Evolutionary conservation across 306 rosid genomes (phyloP).

Genomic region (peach (Prunus persica)): DNA sequence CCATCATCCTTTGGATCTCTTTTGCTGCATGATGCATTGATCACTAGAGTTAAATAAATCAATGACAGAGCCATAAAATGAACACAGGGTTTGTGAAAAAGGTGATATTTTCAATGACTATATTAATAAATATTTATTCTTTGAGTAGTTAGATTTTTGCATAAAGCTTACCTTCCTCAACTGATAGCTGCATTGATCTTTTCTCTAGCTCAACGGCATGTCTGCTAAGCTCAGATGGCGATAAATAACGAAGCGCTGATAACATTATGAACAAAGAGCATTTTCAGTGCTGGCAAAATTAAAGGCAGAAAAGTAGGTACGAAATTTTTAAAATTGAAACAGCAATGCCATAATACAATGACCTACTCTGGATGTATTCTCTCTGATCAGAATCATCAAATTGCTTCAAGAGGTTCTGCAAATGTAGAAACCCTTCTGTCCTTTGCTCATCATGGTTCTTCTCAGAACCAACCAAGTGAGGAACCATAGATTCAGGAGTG

Average conservation of each 20-base stretch:
- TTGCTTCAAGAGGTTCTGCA: slow-evolving; percentile 34
- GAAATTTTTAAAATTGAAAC: not conserved
- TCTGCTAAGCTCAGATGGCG: slow-evolving; percentile 45
- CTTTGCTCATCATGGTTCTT: slow-evolving; percentile 23
- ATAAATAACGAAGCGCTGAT: slow-evolving; percentile 34
- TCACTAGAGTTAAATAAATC: not conserved
- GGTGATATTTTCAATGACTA: not conserved
- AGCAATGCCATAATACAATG: not conserved
- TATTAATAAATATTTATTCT: not conserved
- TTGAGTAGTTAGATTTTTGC: not conserved
- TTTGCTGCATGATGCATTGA: slow-evolving; percentile 32
- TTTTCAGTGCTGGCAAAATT: not conserved
- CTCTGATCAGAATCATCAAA: slow-evolving; percentile 32
- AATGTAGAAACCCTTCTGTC: slow-evolving; percentile 22
- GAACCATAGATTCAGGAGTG: slow-evolving; percentile 12
- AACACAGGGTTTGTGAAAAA: too few relatives aligned
- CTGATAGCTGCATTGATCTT: slow-evolving; percentile 45
- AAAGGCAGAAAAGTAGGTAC: not conserved
- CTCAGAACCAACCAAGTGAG: slow-evolving; percentile 15
- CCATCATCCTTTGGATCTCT: slow-evolving; percentile 48
- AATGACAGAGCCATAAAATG: too few relatives aligned
- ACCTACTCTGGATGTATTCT: slow-evolving; percentile 29
- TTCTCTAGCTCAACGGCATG: slow-evolving; percentile 50
- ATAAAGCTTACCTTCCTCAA: slow-evolving; percentile 43
- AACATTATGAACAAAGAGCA: not conserved